A percentile compares a stretch with the other conserved stretches of the same genome.
These are phyloP conservation scores for Pyrrhoderma noxium DNA, from an alignment of 1,284 basidiomycete genomes.

Conservation along the genomic window DNA sequence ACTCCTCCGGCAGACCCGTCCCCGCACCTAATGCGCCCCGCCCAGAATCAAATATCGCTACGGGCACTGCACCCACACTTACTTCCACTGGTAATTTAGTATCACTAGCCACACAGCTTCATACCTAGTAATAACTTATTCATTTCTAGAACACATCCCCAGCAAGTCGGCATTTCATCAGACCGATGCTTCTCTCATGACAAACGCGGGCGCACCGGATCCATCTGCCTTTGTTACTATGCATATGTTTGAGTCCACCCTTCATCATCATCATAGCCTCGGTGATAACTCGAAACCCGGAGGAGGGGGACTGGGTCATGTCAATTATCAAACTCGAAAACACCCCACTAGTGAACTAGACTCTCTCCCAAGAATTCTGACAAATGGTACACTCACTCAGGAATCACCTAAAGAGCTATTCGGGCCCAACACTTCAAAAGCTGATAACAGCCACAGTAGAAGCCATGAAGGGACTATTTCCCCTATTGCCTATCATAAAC, in stretches of 20 bases:
- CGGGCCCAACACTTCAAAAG: too few relatives aligned
- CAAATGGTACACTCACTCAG: background rate
- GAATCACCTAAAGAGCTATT: background rate
- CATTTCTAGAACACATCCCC: background rate
- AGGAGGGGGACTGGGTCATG: background rate
- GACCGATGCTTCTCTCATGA: background rate
- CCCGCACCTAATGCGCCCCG: slow-evolving; percentile 49
- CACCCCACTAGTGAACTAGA: slow-evolving; percentile 4
- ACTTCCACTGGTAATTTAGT: slow-evolving; percentile 8
- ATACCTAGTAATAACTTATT: background rate
- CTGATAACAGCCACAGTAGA: too few relatives aligned
- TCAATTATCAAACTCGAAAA: slow-evolving; percentile 3
- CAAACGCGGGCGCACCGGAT: background rate
- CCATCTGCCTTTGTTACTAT: background rate
- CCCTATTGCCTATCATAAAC: slow-evolving; percentile 4
- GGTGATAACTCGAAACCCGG: background rate
- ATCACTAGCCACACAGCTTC: slow-evolving; percentile 4
- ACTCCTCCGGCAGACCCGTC: slow-evolving; percentile 67
- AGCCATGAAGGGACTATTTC: background rate
- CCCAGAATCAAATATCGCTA: slow-evolving; percentile 3
- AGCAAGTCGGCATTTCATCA: slow-evolving; percentile 2
- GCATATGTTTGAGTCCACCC: background rate
- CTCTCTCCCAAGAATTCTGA: background rate
- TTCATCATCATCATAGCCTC: background rate
- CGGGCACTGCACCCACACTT: background rate